Percentiles rank a stretch among this genome's conserved stretches.
phyloP scores from a whole-genome alignment of 2,329 filamentous ascomycete genomes.

The Hypoxylon sp. region DNA sequence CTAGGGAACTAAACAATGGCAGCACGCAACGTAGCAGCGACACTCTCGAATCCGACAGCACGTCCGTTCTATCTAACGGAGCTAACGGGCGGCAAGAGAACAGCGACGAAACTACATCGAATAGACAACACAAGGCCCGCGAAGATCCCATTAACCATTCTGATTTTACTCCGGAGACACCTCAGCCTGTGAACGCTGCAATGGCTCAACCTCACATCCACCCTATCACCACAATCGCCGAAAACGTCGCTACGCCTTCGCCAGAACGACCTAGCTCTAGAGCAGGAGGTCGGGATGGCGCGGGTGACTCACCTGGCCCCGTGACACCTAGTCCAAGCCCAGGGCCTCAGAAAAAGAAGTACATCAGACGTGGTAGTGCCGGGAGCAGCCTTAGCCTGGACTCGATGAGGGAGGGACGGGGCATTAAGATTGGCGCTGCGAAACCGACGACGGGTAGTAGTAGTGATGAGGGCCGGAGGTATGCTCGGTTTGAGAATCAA shows the following conservation, averaged over 20 bases:
- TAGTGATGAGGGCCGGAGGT: constrained; percentile 44
- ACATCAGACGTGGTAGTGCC: constrained; percentile 48
- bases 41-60: constrained; percentile 49
- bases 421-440: constrained; percentile 58
- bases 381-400: constrained; percentile 58
- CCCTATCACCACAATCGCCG: constrained; percentile 42
- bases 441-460: constrained; percentile 53
- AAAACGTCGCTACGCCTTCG: constrained; percentile 35
- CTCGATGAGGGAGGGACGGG: constrained; percentile 55
- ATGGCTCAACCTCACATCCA: constrained; percentile 31
- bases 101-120: constrained; percentile 12
- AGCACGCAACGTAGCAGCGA: constrained; percentile 50
- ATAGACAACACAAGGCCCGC: constrained; percentile 46
- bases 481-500: constrained; percentile 9
- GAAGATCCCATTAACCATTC: constrained; percentile 41
- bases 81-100: constrained; percentile 45
- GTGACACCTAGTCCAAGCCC: constrained; percentile 44
- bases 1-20: constrained; percentile 25
- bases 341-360: constrained; percentile 29
- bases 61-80: constrained; percentile 46
- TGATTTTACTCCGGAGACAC: constrained; percentile 8
- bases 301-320: constrained; percentile 24
- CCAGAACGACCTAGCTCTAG: constrained; percentile 34
- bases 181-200: constrained; percentile 22
- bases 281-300: constrained; percentile 33